These are phyloP conservation scores for Solanum gracilifrons DNA, from an alignment of 257 asterid genomes.

Conservation along the genomic window DNA sequence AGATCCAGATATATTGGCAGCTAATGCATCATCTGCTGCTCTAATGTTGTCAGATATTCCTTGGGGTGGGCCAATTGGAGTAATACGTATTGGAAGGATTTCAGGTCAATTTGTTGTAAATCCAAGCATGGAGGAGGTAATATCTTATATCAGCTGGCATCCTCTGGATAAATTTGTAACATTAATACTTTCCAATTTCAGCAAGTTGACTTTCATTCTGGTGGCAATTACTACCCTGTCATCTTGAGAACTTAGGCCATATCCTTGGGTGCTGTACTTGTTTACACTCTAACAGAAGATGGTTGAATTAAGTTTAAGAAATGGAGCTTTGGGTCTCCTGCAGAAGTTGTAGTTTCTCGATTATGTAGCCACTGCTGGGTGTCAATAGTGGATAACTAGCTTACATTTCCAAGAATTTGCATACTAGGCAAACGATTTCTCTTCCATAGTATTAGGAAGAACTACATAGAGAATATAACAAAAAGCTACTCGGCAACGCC, in stretches of 20 bases:
- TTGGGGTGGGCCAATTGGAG: constrained; percentile 98
- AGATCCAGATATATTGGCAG: constrained; percentile 98
- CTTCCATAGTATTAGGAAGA: background rate
- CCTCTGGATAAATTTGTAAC: background rate
- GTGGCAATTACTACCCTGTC: background rate
- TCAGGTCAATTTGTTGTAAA: constrained; percentile 68
- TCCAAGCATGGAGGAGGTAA: constrained; percentile 95
- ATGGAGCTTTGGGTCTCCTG: background rate
- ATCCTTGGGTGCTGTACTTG: background rate
- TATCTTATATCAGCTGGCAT: background rate
- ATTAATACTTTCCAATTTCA: background rate
- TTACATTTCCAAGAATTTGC: background rate
- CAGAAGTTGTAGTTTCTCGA: background rate
- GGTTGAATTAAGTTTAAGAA: background rate
- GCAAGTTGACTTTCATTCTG: background rate
- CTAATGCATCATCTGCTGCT: constrained; percentile 95
- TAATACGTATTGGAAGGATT: constrained; percentile 84
- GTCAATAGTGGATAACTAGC: background rate
- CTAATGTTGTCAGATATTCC: constrained; percentile 93
- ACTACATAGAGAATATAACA: background rate
- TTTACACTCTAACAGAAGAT: background rate
- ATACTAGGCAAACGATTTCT: background rate
- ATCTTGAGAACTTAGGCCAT: background rate
- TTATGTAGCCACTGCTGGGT: background rate
- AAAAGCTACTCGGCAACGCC: background rate